Base-by-base conservation (phyloP, 257 asterid species). In the Petrea volubilis region DNA sequence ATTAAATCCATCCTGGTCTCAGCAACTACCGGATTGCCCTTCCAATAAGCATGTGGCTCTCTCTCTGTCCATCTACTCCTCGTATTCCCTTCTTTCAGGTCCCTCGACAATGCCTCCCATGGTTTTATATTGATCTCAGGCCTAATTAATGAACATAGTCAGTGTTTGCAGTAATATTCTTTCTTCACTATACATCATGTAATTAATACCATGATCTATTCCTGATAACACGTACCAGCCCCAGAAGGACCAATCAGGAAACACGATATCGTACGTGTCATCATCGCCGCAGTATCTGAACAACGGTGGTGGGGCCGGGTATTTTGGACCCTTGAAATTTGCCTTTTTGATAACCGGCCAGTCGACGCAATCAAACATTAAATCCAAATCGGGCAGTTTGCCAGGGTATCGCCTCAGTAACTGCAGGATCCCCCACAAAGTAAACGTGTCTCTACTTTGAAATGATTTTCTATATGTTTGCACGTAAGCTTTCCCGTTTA, bases 191-290 rank as follows among this genome's bases (percentile, higher is more conserved):
- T n/a, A n/a, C n/a, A n/a, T n/a, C n/a, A n/a, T 21, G 9, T 33
- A 13, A 24, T 58, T 38, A 31, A n/a, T 2, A 38, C 9, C 6
- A 38, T 1, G 43, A 12, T 1, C 1, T 38, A 38, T 38, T 38
- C 43, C 4, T 1, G 6, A 36, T 49, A 74, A 60, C 38, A 70
- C 78, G 0, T 79, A 89, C 98, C 98, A 92, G 33, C 97, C 98
- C 96, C 98, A 92, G 70, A 87, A 92, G 0, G 96, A 89, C 98
- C 98, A 92, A 44, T 92, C 98, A 0, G 98, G 98, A 76, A 92
- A 89, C 67, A 85, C 93, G 7, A 92, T 86, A 66, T 92, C 96
- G 3, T 70, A 61, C 0, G 86, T 78, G 59, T 74, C 28, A 3
- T 67, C 72, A 47, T 84, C 82, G 2, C 92, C 85, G 49, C 96